Evolutionary conservation across 371 early-diverging fungal genomes (phyloP), one percentile per base, ranked within the genome.

Genomic region (Mucor irregularis): DNA sequence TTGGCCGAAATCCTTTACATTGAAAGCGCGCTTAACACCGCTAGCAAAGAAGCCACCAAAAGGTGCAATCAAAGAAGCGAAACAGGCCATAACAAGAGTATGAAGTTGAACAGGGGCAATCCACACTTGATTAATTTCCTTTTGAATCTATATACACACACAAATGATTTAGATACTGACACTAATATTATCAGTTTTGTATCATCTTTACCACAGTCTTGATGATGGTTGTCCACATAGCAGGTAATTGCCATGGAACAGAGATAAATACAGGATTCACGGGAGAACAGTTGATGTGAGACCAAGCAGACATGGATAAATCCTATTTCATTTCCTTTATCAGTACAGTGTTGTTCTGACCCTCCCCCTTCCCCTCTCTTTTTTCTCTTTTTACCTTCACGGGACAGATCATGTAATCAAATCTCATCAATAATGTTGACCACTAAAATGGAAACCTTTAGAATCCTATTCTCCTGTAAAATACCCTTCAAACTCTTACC

Each of bases 1-100:
- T 58, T 94, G 87, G 11, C 96, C 95, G 72, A 99, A 99, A 69
- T 99, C 99, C 70, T 99, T 99, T 68, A 98, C 89, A 52, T 96
- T 93, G 80, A 97, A 98, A 1, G 98, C 97, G 30, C 99, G 84
- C 78, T 99, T 99, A 29, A 95, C 89, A 8, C 95, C 99, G 64
- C 94, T 94, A 9, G 99, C 99, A 79, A 99, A 96, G 84, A 99
- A 99, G 4, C 99, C 99, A 43, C 98, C 97, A 79, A 99, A 98
- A 8, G 99, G 99, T 29, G 99, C 99, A 62, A 98, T 93, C 56
- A 98, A 69, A 3, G 97, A 96, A 0, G 99, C 98, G 77, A 98
- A 96, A 33, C 90, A 80, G 0, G 96, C 89, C 85, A 99, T 87
- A 8, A 90, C 75, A 40, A 99, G 69, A 10, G 92, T 80, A 68